phyloP scores from a whole-genome alignment of 352 stramenopile genomes.

The Hyaloperonospora brassicae region DNA sequence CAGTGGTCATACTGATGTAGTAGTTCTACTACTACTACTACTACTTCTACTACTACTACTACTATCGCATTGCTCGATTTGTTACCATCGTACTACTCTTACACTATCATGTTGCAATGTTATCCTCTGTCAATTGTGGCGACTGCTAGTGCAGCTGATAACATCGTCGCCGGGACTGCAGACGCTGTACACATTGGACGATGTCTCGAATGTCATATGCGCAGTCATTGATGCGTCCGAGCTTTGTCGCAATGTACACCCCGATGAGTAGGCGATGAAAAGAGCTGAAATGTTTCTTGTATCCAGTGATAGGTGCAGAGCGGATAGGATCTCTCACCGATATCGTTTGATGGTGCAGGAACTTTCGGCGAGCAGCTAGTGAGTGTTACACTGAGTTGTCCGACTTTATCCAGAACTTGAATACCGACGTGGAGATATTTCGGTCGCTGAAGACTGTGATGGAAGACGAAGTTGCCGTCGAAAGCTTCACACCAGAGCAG shows the following conservation, averaged over 20 bases:
- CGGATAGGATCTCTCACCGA: slow-evolving; percentile 1
- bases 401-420: slow-evolving; percentile 93
- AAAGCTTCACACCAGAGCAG: slow-evolving; percentile 84
- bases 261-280: slow-evolving; percentile 45
- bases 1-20: neutral
- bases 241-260: slow-evolving; percentile 91
- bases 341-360: slow-evolving; percentile 12
- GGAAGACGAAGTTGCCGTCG: slow-evolving; percentile 41
- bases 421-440: slow-evolving; percentile 90
- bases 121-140: neutral
- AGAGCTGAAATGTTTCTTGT: neutral
- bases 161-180: slow-evolving; percentile 44
- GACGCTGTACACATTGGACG: slow-evolving; percentile 83
- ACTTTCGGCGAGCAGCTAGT: slow-evolving; percentile 78
- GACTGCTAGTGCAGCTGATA: slow-evolving; percentile 31
- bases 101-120: slow-evolving; percentile 1
- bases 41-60: too few species aligned
- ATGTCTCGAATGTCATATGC: slow-evolving; percentile 93
- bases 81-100: neutral
- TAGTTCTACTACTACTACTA: too few species aligned
- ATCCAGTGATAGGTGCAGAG: neutral
- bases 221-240: slow-evolving; percentile 94
- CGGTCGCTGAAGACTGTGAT: slow-evolving; percentile 66
- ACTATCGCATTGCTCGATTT: too few species aligned
- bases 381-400: slow-evolving; percentile 87